Base-by-base conservation (phyloP, 768 basidiomycete species). In the Leccinellum luteum region DNA sequence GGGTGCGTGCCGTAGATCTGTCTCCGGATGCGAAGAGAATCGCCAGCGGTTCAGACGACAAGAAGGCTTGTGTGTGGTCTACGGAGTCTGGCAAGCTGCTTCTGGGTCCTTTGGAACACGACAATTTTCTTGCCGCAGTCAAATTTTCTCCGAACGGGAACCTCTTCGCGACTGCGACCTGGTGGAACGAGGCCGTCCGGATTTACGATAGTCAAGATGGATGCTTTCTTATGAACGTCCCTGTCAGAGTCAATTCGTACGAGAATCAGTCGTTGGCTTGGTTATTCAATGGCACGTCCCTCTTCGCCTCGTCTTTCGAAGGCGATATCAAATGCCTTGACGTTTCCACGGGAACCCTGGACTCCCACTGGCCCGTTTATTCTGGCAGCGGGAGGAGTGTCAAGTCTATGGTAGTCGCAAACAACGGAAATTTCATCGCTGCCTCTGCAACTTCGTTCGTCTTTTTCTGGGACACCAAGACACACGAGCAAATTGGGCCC, bases 1-100 rank as follows among this genome's bases (percentile, higher is more conserved):
- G 34, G 60, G 60, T 60, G 58, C 60, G 60, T 51, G 59, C 60
- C 19, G 57, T 66, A 5, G 65, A 66, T 30, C 8, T 66, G 17
- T 66, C 65, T 15, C 55, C 51, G 4, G 61, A 66, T 15, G 25
- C 3, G 48, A 56, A 48, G 6, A 50, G 15, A 17, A 44, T 66
- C 1, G 61, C 48, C 31, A 55, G 50, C 4, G 65, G 58, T 1
- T 63, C 63, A 6, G 58, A 55, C n/a, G 63, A 63, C 49, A 49
- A 25, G 38, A 56, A 41, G 15, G 55, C 43, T 13, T 54, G 61
- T n/a, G 35, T 64, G 10, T 59, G 58, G 57, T 56, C 52, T n/a
- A 17, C 65, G 25, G 17, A 6, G 3, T 52, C 56, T 32, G 56
- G 58, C 6, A n/a, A 65, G 32, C 47, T 38, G 19, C 13, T 61